These are phyloP conservation scores for Microsporum audouinii DNA, from an alignment of 2,329 filamentous ascomycete genomes.

Conservation along the genomic window DNA sequence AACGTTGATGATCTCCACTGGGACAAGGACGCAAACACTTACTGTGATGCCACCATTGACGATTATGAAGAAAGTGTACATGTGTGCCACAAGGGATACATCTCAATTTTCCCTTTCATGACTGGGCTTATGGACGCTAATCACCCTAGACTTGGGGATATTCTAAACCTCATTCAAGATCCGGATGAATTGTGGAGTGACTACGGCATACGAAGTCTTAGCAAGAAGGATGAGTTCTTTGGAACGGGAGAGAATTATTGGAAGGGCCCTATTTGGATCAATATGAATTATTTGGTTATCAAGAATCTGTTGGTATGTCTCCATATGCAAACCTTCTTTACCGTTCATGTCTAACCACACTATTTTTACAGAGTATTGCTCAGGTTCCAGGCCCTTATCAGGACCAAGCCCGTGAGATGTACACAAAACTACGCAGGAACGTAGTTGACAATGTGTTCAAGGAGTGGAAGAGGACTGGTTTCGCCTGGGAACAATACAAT, in stretches of 20 bases:
- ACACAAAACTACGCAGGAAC: conserved; percentile 66
- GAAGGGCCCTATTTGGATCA: conserved; percentile 89
- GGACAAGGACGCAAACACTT: conserved; percentile 67
- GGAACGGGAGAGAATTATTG: conserved; percentile 94
- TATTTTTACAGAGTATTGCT: conserved; percentile 48
- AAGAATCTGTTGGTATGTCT: conserved; percentile 63
- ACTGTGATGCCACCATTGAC: conserved; percentile 91
- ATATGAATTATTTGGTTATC: conserved; percentile 84
- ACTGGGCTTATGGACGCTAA: conserved; percentile 65
- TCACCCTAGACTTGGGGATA: conserved; percentile 59
- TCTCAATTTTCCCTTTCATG: conserved; percentile 86
- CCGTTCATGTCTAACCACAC: conserved; percentile 8
- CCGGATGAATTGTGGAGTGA: conserved; percentile 81
- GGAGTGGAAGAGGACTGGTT: conserved; percentile 81
- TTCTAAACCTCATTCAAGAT: conserved; percentile 67
- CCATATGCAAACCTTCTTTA: not conserved
- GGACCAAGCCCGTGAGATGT: conserved; percentile 58
- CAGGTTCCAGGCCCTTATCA: conserved; percentile 55
- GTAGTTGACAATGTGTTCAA: conserved; percentile 80
- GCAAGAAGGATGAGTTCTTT: conserved; percentile 70
- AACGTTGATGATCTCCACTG: conserved; percentile 94
- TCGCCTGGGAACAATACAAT: conserved; percentile 98
- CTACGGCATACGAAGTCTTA: conserved; percentile 80
- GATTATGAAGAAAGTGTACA: conserved; percentile 82
- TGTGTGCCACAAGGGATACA: conserved; percentile 93